Conservation (phyloP, 768 basidiomycete genomes). For the Rhodotorula paludigena region DNA sequence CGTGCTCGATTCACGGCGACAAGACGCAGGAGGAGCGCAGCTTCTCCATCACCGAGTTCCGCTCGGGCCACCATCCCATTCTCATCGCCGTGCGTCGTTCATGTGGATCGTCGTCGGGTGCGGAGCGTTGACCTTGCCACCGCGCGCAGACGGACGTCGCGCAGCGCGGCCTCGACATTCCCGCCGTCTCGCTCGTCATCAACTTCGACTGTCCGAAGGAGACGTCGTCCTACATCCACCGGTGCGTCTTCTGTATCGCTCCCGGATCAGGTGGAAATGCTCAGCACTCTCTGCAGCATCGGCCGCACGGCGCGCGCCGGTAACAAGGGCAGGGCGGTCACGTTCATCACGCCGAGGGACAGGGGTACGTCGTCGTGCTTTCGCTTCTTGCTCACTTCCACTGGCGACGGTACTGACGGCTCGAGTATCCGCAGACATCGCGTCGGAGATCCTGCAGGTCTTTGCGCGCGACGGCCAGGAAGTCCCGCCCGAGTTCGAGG, state of each 20-base stretch:
- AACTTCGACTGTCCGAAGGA: conserved; percentile 30
- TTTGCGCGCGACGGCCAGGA: background rate
- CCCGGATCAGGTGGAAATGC: no score
- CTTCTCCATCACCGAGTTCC: conserved; percentile 97
- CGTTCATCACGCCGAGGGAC: conserved; percentile 60
- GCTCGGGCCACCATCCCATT: conserved; percentile 43
- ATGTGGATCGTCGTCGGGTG: no score
- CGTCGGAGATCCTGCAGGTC: background rate
- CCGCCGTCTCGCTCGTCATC: conserved; percentile 93
- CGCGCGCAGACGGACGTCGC: conserved; percentile 98
- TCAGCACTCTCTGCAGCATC: conserved; percentile 53
- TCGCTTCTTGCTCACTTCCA: no score
- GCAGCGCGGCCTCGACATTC: conserved; percentile 98
- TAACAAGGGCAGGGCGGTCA: conserved; percentile 78
- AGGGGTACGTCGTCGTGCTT: background rate
- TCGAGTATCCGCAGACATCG: background rate
- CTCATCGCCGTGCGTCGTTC: background rate
- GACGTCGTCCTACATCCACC: conserved; percentile 67
- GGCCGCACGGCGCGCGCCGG: conserved; percentile 88
- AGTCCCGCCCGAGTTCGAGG: background rate
- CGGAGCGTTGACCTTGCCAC: no score
- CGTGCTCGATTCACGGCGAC: conserved; percentile 95
- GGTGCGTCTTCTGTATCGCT: conserved; percentile 43
- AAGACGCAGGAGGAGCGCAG: conserved; percentile 98
- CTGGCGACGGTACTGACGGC: background rate